Base-by-base conservation (phyloP, 2,329 filamentous ascomycete species). In the Graphilbum fragrans region DNA sequence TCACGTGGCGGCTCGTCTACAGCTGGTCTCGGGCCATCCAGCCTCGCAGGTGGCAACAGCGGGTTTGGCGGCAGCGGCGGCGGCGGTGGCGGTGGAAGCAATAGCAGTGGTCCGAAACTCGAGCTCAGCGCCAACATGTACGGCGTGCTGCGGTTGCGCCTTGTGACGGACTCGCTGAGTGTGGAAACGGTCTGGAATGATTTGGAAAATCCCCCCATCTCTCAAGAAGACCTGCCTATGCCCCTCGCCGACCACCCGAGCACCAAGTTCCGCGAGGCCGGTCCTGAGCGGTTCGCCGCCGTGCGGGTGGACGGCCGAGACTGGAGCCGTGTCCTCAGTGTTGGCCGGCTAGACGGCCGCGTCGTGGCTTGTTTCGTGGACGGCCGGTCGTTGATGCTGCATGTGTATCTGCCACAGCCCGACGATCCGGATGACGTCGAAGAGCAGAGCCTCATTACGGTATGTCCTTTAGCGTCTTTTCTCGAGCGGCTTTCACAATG, bases 121-220 rank as follows among this genome's bases (percentile, higher is more conserved):
- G 86, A 94, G 57, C 64, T 96, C 35, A 82, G 82, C 41, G 92
- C 88, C 23, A 98, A 95, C 60, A 94, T 94, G 86, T 85, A 94
- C 60, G 92, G 92, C 18, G 80, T 79, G 44, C 65, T 98, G 43
- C 79, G 79, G 37, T 69, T 98, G 47, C 77, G 82, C 11, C 82
- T 95, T 45, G 72, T 74, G 29, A 92, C 87, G 1, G 88, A 96
- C 57, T 77, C 82, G 8, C 77, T 94, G 52, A 80, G 82, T 46
- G 93, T 96, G 43, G 80, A 80, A 44, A 92, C 82, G 53, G 74
- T 82, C 35, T 98, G 92, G 92, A 77, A 76, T 3, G 84, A 80
- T 2, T 73, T 98, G 25, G 78, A 79, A 42, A 95, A 96, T 58
- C 90, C 92, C 7, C 80, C 88, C 51, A 67, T 96, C 16, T 88